Evolutionary conservation across 306 rosid genomes (phyloP), one percentile per base, ranked within the genome.

Genomic region (Senna tora): DNA sequence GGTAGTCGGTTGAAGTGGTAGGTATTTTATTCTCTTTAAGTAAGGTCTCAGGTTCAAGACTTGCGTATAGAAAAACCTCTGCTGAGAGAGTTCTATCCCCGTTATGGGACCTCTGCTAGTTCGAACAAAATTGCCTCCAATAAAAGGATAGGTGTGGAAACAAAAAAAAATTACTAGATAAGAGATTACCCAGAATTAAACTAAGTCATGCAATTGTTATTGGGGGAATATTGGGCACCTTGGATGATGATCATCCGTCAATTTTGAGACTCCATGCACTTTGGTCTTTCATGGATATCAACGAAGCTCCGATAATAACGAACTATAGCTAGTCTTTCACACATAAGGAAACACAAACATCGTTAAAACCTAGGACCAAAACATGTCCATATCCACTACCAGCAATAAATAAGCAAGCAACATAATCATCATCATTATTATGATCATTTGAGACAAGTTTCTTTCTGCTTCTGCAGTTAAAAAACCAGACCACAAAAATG

Each of bases 271-370:
- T 30, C 28, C 1, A 28, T 30, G 41, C 15, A 28, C 5, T 30
- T 30, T 57, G 47, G 58, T 9, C 59, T 45, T 66, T 20, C 84
- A 72, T 80, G 46, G 77, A 65, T 49, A 16, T 59, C 55, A 80
- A 82, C 83, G 77, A 39, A 30, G 47, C 5, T 13, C 49, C 58
- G 58, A 60, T 16, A 25, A 20, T 54, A 38, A 52, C 15, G 17
- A 65, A 52, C 80, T 49, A 68, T 13, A 75, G 62, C 58, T 72
- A 21, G 9, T 41, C 11, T 28, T 15, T 49, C 43, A 42, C 80
- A 39, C 51, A 72, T 14, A 22, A 8, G 42, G 56, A 54, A 45
- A 20, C 30, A 14, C 17, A 51, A 28, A 20, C 66, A 46, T 56
- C 8, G 33, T 82, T 22, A 80, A 71, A 75, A 33, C 11, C 71